Evolutionary conservation across 148 eudicot species (phyloP).

Genomic region (Suaeda aralocaspica): DNA sequence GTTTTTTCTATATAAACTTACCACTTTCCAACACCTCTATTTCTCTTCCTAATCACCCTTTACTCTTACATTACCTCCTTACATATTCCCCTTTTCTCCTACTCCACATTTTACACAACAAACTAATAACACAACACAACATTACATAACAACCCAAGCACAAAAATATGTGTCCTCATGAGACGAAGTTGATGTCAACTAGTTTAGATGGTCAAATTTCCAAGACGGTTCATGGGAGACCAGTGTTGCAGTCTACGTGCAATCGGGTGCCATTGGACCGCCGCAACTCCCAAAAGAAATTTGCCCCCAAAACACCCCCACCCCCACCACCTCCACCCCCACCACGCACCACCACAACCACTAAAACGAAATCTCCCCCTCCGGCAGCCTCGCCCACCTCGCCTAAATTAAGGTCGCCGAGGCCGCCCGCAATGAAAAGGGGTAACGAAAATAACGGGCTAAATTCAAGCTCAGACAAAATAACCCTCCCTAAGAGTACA

Average conservation of each 20-base stretch:
- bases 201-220: background rate
- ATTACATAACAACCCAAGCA: background rate
- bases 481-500: slow-evolving; percentile 18
- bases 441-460: slow-evolving; percentile 28
- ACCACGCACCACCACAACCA: background rate
- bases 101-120: background rate
- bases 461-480: slow-evolving; percentile 27
- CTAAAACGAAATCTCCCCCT: background rate
- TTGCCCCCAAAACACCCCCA: slow-evolving; percentile 22
- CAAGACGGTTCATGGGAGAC: slow-evolving; percentile 46
- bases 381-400: slow-evolving; percentile 24
- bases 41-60: slow-evolving; percentile 3
- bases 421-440: slow-evolving; percentile 30
- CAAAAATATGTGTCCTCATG: slow-evolving; percentile 11
- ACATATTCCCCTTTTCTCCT: background rate
- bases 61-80: background rate
- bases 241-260: slow-evolving; percentile 50
- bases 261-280: slow-evolving; percentile 39
- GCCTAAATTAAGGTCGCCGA: slow-evolving; percentile 29
- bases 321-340: slow-evolving; percentile 26
- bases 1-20: background rate
- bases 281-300: slow-evolving; percentile 36
- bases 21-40: background rate
- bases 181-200: slow-evolving; percentile 2
- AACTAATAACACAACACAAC: background rate